Evolutionary conservation across 495 filamentous ascomycete species (phyloP).

Genomic region (Neurospora tetraspora): DNA sequence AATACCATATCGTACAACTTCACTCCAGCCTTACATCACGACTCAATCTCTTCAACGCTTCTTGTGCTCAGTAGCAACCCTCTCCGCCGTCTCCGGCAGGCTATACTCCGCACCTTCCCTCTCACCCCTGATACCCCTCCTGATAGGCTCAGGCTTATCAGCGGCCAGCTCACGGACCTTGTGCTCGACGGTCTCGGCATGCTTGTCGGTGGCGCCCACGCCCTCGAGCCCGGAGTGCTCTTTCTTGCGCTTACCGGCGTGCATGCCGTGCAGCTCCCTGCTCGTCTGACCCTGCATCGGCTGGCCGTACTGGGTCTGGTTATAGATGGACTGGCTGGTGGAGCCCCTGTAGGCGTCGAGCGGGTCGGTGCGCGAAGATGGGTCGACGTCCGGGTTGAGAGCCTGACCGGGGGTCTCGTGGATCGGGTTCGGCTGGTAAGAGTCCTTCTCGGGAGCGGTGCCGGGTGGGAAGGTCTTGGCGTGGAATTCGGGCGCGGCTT

Average conservation of each 20-base stretch:
- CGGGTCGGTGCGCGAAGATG: slow-evolving; percentile 26
- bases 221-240: slow-evolving; percentile 45
- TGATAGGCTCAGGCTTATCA: slow-evolving; percentile 9
- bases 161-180: slow-evolving; percentile 17
- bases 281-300: slow-evolving; percentile 53
- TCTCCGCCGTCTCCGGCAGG: slow-evolving; percentile 35
- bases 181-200: slow-evolving; percentile 23
- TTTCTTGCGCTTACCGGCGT: slow-evolving; percentile 38
- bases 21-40: background rate
- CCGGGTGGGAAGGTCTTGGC: slow-evolving; percentile 52
- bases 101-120: slow-evolving; percentile 20
- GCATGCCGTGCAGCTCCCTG: slow-evolving; percentile 44
- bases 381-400: slow-evolving; percentile 24
- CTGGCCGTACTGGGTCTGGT: slow-evolving; percentile 46
- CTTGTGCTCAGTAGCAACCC: slow-evolving; percentile 32
- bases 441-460: slow-evolving; percentile 51
- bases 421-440: slow-evolving; percentile 33
- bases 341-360: slow-evolving; percentile 50
- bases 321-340: slow-evolving; percentile 53
- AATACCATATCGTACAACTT: background rate
- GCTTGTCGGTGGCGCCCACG: slow-evolving; percentile 28
- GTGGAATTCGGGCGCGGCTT: slow-evolving; percentile 53
- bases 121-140: slow-evolving; percentile 1
- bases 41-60: background rate
- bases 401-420: slow-evolving; percentile 35